These are phyloP conservation scores for Globisporangium spinosum DNA, from an alignment of 352 stramenopile genomes.

Conservation along the genomic window DNA sequence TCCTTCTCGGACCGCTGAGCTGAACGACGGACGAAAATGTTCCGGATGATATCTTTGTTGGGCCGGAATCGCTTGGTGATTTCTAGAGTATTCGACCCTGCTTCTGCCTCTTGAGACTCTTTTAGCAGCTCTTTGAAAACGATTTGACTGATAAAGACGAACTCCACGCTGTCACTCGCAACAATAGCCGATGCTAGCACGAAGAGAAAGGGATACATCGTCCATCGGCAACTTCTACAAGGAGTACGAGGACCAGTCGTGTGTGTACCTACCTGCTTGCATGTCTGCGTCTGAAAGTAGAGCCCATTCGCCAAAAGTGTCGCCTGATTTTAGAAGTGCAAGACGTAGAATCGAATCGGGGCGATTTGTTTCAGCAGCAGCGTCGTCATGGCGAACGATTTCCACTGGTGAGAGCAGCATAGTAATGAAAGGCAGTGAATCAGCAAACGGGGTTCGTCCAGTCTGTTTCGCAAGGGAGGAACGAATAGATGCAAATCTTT, in stretches of 20 bases:
- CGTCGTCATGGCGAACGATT: conserved; percentile 35
- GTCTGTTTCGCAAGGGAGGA: not conserved
- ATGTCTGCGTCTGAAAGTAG: conserved; percentile 57
- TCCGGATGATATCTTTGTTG: conserved; percentile 86
- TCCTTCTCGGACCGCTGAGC: conserved; percentile 76
- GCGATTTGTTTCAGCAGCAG: not conserved
- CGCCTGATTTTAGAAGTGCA: conserved; percentile 41
- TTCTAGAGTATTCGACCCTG: conserved; percentile 43
- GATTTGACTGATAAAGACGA: conserved; percentile 64
- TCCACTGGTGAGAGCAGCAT: conserved; percentile 34
- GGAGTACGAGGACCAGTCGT: not conserved
- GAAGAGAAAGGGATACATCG: not conserved
- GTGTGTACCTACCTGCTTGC: conserved; percentile 58
- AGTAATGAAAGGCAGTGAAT: not conserved
- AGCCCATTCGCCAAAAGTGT: conserved; percentile 76
- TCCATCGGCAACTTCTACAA: not conserved
- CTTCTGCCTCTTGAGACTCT: conserved; percentile 50
- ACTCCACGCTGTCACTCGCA: conserved; percentile 41
- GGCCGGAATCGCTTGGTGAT: conserved; percentile 74
- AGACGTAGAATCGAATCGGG: conserved; percentile 33
- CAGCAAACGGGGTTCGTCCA: not conserved
- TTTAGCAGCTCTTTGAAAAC: conserved; percentile 67
- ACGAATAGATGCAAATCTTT: conserved; percentile 35
- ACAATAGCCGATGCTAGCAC: conserved; percentile 50
- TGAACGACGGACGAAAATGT: conserved; percentile 74